Evolutionary conservation across 257 asterid genomes (phyloP), one percentile per base, ranked within the genome.

Genomic region (Galeopsis tetrahit): DNA sequence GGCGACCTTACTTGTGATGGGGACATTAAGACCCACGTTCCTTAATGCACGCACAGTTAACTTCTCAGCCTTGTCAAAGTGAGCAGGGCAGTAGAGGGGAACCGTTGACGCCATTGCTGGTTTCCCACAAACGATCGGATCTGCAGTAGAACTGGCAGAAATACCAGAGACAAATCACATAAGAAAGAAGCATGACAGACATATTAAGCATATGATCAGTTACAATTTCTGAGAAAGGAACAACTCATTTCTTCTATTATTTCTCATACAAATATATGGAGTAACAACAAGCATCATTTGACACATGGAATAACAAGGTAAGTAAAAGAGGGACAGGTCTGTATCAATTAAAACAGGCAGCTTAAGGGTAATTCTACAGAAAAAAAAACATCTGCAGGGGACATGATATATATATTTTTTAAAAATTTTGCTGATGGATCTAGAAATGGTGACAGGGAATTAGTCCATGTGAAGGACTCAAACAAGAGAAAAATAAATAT

Each of bases 1-100:
- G 53, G 83, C 79, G 49, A 81, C 73, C 80, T 82, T 89, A 73
- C 72, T 82, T 7, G 90, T 68, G 13, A 87, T 79, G 59, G 90
- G 55, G 63, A 59, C 78, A 33, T 62, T 78, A 39, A 79, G 84
- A 5, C 87, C 86, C 17, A 81, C 82, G 73, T 82, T 84, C 82
- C 84, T 83, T 56, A 87, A 70, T 46, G 91, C 93, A 74, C 82
- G 81, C n/a, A 78, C 79, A 66, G 82, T 79, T 11, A 81, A 75
- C 63, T 78, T 85, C 63, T 84, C 96, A 49, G 86, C 88, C 82
- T 81, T 85, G 17, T 74, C 82, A 56, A 82, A 78, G 77, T 85
- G 93, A 53, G 71, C 77, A 73, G 88, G n/a, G 72, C 95, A 88
- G 73, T 84, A 85, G 14, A 87, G 75, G 62, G 86, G 95, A 80